phyloP scores from a whole-genome alignment of 495 filamentous ascomycete species.

The Bathelium albidoporum region DNA sequence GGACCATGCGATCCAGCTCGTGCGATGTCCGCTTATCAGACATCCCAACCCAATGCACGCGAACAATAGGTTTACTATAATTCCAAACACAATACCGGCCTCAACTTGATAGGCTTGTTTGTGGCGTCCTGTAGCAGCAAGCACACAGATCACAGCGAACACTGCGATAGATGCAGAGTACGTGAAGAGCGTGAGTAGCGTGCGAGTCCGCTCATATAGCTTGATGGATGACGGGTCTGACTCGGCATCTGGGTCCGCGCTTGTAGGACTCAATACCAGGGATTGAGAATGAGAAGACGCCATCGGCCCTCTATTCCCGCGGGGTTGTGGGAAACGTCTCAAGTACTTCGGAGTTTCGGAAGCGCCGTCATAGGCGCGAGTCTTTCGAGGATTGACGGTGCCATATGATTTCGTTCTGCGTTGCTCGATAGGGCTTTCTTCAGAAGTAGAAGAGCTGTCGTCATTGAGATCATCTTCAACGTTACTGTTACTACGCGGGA shows the following conservation, averaged over 20 bases:
- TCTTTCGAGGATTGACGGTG: not conserved
- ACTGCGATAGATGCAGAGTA: constrained; percentile 31
- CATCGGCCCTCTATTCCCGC: not conserved
- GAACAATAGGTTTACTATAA: constrained; percentile 44
- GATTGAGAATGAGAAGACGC: not conserved
- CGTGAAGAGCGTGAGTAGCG: constrained; percentile 4
- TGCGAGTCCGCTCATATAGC: not conserved
- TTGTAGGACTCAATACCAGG: not conserved
- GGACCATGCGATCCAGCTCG: constrained; percentile 33
- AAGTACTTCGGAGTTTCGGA: constrained; percentile 4
- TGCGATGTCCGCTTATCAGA: constrained; percentile 36
- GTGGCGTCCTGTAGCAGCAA: constrained; percentile 44
- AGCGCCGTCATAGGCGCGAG: not conserved
- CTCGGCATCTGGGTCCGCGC: too few relatives aligned
- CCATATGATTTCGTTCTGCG: not conserved
- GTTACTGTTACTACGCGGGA: not conserved
- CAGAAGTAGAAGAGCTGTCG: not conserved
- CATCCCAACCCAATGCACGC: constrained; percentile 43
- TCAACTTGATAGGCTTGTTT: constrained; percentile 48
- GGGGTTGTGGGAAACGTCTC: not conserved
- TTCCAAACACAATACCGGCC: constrained; percentile 48
- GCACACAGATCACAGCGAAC: constrained; percentile 41
- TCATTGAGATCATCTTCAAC: not conserved
- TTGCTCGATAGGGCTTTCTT: constrained; percentile 12
- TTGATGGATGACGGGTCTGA: not conserved